These are phyloP conservation scores for Coemansia sp. DNA, from an alignment of 192 early-diverging fungal species.

Conservation along the genomic window DNA sequence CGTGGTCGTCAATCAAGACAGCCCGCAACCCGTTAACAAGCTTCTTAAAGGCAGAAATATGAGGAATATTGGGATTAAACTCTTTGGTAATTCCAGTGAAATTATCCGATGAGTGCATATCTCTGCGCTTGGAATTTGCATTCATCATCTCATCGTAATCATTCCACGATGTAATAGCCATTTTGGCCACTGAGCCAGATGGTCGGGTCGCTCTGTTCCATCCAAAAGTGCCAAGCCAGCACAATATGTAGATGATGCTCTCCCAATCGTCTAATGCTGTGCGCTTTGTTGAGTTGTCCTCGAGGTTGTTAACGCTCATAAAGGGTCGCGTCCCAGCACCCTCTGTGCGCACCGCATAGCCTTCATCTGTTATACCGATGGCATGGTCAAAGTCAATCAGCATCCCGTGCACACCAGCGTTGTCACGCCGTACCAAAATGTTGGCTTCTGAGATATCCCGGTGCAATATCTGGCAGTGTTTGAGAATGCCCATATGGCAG, in stretches of 20 bases:
- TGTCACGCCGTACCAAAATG: constrained; percentile 5
- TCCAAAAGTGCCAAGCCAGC: constrained; percentile 26
- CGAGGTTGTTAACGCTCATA: constrained; percentile 33
- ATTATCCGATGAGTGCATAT: no score
- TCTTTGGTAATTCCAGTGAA: no score
- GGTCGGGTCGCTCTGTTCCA: background rate
- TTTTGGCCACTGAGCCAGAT: background rate
- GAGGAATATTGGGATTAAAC: no score
- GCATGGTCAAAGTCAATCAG: constrained; percentile 36
- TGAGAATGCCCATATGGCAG: constrained; percentile 2
- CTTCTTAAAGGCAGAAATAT: no score
- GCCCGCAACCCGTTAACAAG: background rate
- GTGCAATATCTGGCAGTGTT: constrained; percentile 16
- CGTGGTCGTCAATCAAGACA: background rate
- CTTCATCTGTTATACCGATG: background rate
- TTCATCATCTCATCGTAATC: background rate
- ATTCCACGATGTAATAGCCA: background rate
- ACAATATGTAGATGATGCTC: constrained; percentile 27
- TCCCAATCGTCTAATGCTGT: constrained; percentile 34
- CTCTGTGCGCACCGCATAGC: background rate
- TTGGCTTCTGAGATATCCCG: constrained; percentile 23
- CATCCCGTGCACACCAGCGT: constrained; percentile 9
- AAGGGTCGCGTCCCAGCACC: constrained; percentile 30
- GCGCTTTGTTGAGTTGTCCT: background rate
- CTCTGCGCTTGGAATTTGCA: background rate